Evolutionary conservation across 495 filamentous ascomycete species (phyloP), one percentile per base, ranked within the genome.

Genomic region (Lophium mytilinum): DNA sequence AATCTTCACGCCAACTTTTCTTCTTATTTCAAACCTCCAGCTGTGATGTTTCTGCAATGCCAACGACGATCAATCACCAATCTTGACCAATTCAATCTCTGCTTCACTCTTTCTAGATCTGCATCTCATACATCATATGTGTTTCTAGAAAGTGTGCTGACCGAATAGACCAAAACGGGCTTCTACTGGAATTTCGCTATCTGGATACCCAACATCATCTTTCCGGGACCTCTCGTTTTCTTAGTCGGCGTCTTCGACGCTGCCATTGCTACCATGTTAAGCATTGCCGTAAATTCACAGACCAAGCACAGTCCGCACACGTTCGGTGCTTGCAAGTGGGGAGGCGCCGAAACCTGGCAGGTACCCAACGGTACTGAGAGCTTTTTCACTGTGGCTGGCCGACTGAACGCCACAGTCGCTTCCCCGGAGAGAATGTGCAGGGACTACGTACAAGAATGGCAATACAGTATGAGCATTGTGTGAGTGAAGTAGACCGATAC

Each of bases 151-250:
- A 1, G 6, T 37, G 42, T 17, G 43, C 50, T 54, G 36, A 54
- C 12, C 14, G 15, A 15, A 12, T 14, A 60, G 56, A 56, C 37
- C 35, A n/a, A n/a, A 37, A 40, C 54, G 37, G 53, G 53, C 12
- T 60, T 64, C 50, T 60, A 50, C 50, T 64, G 62, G 62, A 61
- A 46, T 21, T 54, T 64, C 50, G 52, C 57, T 6, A 40, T 54
- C 15, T 60, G 57, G 57, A 43, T 64, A 19, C 57, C 62, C 1
- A 18, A 42, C n/a, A 33, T 60, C 17, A 9, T 55, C 1, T 14
- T 64, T 30, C 57, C 57, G 3, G 12, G 49, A 2, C 53, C 62
- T 4, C 39, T 57, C 36, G 34, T 45, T 7, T 35, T 60, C 7
- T 24, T 60, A 5, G 56, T 64, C 30, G 54, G 57, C 15, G 8